Evolutionary conservation across 169 alveolate species (phyloP).

Genomic region (Plasmodium vivax): DNA sequence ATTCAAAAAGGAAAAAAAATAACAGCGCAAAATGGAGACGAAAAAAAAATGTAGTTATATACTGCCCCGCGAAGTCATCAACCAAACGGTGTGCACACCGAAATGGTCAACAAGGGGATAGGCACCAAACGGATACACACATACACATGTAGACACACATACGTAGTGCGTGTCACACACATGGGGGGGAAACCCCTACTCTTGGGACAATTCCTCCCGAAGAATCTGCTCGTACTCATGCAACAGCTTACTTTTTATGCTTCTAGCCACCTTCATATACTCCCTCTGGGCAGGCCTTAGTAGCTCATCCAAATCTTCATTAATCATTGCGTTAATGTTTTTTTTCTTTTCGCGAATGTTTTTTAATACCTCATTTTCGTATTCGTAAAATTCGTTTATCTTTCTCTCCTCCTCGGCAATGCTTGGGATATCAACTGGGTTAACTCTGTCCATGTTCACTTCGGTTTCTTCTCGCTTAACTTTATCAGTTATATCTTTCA

Average conservation of each 20-base stretch:
- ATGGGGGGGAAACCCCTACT: background rate
- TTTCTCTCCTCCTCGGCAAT: slow-evolving; percentile 66
- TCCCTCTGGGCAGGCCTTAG: slow-evolving; percentile 66
- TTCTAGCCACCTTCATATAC: slow-evolving; percentile 58
- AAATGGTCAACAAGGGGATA: background rate
- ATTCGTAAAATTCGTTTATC: slow-evolving; percentile 58
- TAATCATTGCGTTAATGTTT: slow-evolving; percentile 55
- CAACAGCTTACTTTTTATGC: slow-evolving; percentile 38
- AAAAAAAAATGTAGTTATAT: background rate
- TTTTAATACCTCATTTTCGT: slow-evolving; percentile 37
- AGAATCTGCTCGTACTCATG: slow-evolving; percentile 59
- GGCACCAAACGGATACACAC: background rate
- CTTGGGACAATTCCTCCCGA: slow-evolving; percentile 24
- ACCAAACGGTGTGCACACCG: background rate
- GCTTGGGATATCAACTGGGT: slow-evolving; percentile 29
- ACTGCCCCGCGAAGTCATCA: background rate
- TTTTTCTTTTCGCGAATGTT: slow-evolving; percentile 32
- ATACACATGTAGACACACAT: background rate
- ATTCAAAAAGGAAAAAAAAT: background rate
- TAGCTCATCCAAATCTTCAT: slow-evolving; percentile 45
- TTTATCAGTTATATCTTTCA: slow-evolving; percentile 53
- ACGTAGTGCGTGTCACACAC: background rate
- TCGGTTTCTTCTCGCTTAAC: slow-evolving; percentile 15
- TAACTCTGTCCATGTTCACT: background rate
- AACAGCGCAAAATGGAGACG: background rate